Conservation (phyloP, 2,329 filamentous ascomycete genomes). For the Paecilomyces dactylethromorphus region DNA sequence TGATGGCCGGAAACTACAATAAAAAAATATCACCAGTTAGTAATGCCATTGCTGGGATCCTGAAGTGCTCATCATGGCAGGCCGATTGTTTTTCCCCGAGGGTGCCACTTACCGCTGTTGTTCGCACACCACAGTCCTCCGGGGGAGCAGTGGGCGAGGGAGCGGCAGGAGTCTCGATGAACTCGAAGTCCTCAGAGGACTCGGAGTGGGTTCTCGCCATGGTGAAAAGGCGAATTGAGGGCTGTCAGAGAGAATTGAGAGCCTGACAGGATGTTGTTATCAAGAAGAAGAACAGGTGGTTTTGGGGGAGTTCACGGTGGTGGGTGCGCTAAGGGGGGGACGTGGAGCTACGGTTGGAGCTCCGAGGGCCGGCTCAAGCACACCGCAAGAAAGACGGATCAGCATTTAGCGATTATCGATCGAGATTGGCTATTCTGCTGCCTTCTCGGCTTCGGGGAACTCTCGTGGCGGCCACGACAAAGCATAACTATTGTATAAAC, state of each 20-base stretch:
- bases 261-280: slow-evolving; percentile 12
- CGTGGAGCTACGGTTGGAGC: background rate
- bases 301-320: background rate
- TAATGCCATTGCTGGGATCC: slow-evolving; percentile 17
- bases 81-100: background rate
- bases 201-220: slow-evolving; percentile 39
- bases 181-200: slow-evolving; percentile 44
- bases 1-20: slow-evolving; percentile 84
- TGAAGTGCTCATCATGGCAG: slow-evolving; percentile 24
- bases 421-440: background rate
- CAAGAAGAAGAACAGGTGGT: slow-evolving; percentile 6
- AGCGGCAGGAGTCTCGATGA: slow-evolving; percentile 55
- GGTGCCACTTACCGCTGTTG: slow-evolving; percentile 50
- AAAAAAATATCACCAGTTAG: slow-evolving; percentile 3
- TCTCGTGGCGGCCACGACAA: background rate
- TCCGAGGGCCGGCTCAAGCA: slow-evolving; percentile 1
- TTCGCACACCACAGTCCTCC: slow-evolving; percentile 55
- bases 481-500: background rate
- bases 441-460: too few species aligned
- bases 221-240: slow-evolving; percentile 20
- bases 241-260: slow-evolving; percentile 13
- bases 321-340: background rate
- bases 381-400: background rate
- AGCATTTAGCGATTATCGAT: background rate
- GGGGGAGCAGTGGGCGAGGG: slow-evolving; percentile 44